Evolutionary conservation across 257 asterid species (phyloP).

Genomic region (Lycium ferocissimum): DNA sequence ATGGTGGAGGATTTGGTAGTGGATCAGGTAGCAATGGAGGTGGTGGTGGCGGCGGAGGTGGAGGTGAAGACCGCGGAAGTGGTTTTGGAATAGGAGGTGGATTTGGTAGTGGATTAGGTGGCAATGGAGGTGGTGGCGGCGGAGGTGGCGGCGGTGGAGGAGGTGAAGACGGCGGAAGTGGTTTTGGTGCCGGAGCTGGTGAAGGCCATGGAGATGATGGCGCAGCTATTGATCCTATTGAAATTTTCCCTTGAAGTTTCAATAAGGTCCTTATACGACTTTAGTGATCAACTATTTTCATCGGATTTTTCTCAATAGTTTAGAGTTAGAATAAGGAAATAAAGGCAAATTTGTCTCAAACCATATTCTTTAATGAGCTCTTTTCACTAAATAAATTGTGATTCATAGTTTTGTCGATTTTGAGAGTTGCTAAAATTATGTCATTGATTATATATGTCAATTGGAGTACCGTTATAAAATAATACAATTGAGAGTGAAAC

Average conservation of each 20-base stretch:
- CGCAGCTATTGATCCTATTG: background rate
- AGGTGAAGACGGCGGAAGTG: background rate
- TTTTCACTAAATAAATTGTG: background rate
- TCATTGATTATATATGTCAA: too few relatives aligned
- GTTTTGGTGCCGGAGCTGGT: conserved; percentile 21
- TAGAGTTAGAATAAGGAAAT: background rate
- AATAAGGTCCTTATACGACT: background rate
- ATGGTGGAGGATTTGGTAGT: background rate
- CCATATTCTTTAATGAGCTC: background rate
- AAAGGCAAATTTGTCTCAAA: background rate
- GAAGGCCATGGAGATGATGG: background rate
- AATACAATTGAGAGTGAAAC: too few relatives aligned
- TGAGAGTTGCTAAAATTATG: too few relatives aligned
- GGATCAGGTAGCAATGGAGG: background rate
- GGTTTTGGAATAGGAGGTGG: background rate
- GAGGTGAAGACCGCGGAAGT: background rate
- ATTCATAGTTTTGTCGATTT: too few relatives aligned
- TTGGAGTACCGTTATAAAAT: too few relatives aligned
- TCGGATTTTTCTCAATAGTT: background rate
- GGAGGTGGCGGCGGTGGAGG: too few relatives aligned
- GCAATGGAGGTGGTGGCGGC: background rate
- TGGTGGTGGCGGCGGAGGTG: background rate
- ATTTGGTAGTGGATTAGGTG: background rate
- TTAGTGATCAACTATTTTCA: background rate
- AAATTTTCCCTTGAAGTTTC: background rate